Evolutionary conservation across 1,284 basidiomycete species (phyloP).

Genomic region (Apiotrichum laibachii): DNA sequence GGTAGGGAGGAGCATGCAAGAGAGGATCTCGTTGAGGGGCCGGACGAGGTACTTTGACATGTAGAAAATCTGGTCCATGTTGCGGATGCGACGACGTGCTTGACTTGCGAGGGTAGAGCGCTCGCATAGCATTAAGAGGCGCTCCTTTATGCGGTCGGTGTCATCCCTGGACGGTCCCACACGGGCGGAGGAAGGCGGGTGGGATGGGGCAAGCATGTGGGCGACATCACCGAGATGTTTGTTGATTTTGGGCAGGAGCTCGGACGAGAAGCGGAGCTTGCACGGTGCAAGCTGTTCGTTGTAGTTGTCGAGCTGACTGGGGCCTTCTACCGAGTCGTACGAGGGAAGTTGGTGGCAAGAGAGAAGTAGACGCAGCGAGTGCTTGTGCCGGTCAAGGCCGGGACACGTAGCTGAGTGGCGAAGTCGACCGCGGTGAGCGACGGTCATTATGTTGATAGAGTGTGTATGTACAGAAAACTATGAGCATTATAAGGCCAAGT

Average conservation of each 20-base stretch:
- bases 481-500: too few species aligned
- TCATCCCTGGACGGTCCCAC: not conserved
- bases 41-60: constrained; percentile 14
- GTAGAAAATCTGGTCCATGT: not conserved
- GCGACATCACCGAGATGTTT: not conserved
- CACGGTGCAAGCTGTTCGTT: not conserved
- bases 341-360: too few species aligned
- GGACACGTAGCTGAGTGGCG: too few species aligned
- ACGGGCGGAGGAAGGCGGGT: not conserved
- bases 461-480: too few species aligned
- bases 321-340: too few species aligned
- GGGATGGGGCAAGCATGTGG: not conserved
- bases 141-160: constrained; percentile 7
- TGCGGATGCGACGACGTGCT: not conserved
- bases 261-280: not conserved
- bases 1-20: constrained; percentile 11
- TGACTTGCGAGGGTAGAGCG: not conserved
- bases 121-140: not conserved
- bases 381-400: too few species aligned
- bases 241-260: not conserved
- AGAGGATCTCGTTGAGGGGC: constrained; percentile 17
- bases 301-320: too few species aligned
- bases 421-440: too few species aligned
- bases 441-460: too few species aligned
- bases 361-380: too few species aligned